Percentiles rank a stretch among this genome's conserved stretches.
Evolutionary conservation across 2,329 filamentous ascomycete genomes (phyloP).

Genomic region (Pleoardoris graminearum): DNA sequence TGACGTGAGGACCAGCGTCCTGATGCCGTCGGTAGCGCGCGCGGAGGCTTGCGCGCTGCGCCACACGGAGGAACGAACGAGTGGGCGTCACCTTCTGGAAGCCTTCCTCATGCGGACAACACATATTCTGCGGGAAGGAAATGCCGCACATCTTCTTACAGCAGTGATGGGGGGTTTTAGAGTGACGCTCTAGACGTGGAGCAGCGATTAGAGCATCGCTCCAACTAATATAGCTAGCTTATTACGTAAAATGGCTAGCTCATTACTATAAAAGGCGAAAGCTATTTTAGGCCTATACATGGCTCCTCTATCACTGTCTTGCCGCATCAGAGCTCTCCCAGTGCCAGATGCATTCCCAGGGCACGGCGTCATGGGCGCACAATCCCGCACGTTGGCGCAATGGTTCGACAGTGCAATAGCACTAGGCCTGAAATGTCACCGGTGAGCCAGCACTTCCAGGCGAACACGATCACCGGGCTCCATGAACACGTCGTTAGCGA

Average conservation of each 20-base stretch:
- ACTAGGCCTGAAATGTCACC: background rate
- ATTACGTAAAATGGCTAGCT: too few relatives aligned
- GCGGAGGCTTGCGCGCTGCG: background rate
- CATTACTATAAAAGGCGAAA: too few relatives aligned
- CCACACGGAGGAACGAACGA: background rate
- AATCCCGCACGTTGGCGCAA: background rate
- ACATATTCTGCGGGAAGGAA: background rate
- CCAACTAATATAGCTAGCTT: too few relatives aligned
- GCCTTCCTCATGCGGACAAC: conserved; percentile 14
- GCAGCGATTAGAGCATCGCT: too few relatives aligned
- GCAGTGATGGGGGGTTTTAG: background rate
- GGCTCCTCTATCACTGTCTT: too few relatives aligned
- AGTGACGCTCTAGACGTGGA: background rate
- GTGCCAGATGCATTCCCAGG: background rate
- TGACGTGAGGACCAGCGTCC: too few relatives aligned
- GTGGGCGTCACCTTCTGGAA: conserved; percentile 20
- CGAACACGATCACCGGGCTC: conserved; percentile 1
- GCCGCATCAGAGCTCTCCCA: too few relatives aligned
- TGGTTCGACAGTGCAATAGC: background rate
- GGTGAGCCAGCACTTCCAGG: background rate
- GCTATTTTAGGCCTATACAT: too few relatives aligned
- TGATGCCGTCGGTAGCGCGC: background rate
- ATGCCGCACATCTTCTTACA: conserved; percentile 13
- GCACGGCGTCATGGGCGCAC: too few relatives aligned
- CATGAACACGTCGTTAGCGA: background rate